Percentiles rank a stretch among this genome's conserved stretches.
Conservation (phyloP, 2,329 filamentous ascomycete species). For the Cercospora citrullina region DNA sequence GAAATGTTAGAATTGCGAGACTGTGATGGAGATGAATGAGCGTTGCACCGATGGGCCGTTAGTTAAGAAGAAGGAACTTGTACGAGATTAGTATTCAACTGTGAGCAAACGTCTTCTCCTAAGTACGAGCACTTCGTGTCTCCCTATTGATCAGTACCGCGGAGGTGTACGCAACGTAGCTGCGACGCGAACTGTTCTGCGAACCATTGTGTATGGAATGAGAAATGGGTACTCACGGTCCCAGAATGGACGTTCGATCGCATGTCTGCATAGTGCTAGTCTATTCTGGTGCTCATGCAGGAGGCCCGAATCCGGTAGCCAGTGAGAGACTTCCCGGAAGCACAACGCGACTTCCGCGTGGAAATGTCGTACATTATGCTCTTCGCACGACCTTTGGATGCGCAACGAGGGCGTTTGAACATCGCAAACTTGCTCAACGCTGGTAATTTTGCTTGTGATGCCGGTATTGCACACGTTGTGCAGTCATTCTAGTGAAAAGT, state of each 20-base stretch:
- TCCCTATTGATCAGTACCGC: slow-evolving; percentile 13
- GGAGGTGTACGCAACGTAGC: not conserved
- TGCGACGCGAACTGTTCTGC: slow-evolving; percentile 8
- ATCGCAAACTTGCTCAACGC: slow-evolving; percentile 1
- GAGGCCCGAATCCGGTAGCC: not conserved
- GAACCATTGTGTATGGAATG: slow-evolving; percentile 6
- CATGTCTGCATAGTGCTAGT: slow-evolving; percentile 9
- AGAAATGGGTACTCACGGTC: not conserved
- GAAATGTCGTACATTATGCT: slow-evolving; percentile 8
- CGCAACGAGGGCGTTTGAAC: slow-evolving; percentile 5
- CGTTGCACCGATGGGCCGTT: slow-evolving; percentile 5
- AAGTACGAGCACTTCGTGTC: slow-evolving; percentile 7
- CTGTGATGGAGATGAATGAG: slow-evolving; percentile 1
- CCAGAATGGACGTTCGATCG: not conserved
- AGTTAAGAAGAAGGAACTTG: slow-evolving; percentile 2
- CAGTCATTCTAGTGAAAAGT: not conserved
- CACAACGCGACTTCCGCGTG: slow-evolving; percentile 5
- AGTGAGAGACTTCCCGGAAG: not conserved
- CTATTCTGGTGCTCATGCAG: slow-evolving; percentile 8
- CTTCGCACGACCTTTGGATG: slow-evolving; percentile 8
- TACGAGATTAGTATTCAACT: slow-evolving; percentile 8
- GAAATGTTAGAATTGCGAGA: slow-evolving; percentile 4
- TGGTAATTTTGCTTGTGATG: slow-evolving; percentile 10
- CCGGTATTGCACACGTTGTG: slow-evolving; percentile 6
- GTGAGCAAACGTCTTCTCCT: slow-evolving; percentile 12